A percentile compares a stretch with the other conserved stretches of the same genome.
Conservation (phyloP, 352 stramenopile genomes). For the Pythium sukuiense region DNA sequence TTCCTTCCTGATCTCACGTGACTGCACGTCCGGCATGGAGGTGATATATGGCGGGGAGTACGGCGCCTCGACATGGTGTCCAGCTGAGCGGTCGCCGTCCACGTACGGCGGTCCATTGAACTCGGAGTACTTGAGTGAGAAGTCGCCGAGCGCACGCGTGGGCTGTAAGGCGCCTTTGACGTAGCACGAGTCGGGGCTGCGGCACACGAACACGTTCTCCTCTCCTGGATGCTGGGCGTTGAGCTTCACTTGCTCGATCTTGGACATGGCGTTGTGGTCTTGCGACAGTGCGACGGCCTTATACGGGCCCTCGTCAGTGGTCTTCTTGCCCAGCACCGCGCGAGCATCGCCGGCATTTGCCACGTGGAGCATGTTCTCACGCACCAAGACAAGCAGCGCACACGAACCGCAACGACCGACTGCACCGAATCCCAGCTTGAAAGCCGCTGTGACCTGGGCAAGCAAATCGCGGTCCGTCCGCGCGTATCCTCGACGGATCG, state of each 20-base stretch:
- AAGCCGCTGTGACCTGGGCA: constrained; percentile 74
- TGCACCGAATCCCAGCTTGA: constrained; percentile 90
- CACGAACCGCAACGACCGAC: constrained; percentile 89
- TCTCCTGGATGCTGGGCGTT: constrained; percentile 84
- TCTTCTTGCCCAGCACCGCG: constrained; percentile 64
- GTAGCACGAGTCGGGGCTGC: constrained; percentile 91
- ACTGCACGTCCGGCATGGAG: constrained; percentile 81
- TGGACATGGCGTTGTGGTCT: constrained; percentile 92
- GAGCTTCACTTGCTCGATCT: constrained; percentile 86
- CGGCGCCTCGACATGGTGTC: constrained; percentile 83
- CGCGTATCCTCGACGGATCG: too few species aligned
- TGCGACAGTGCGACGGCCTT: constrained; percentile 79
- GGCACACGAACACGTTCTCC: constrained; percentile 90
- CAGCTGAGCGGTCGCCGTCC: constrained; percentile 77
- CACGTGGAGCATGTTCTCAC: constrained; percentile 78
- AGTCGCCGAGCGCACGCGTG: constrained; percentile 90
- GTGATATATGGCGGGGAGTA: constrained; percentile 94
- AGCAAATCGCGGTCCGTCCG: constrained; percentile 87
- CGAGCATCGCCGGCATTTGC: constrained; percentile 89
- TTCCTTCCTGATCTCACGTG: constrained; percentile 45
- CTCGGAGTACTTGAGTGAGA: constrained; percentile 93
- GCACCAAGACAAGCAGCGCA: constrained; percentile 76
- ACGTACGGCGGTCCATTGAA: constrained; percentile 88
- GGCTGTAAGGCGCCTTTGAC: constrained; percentile 91
- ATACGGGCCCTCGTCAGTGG: constrained; percentile 29